Percentiles rank a stretch among this genome's conserved stretches.
Conservation (phyloP, 192 early-diverging fungal species). For the Umbelopsis isabellina region DNA sequence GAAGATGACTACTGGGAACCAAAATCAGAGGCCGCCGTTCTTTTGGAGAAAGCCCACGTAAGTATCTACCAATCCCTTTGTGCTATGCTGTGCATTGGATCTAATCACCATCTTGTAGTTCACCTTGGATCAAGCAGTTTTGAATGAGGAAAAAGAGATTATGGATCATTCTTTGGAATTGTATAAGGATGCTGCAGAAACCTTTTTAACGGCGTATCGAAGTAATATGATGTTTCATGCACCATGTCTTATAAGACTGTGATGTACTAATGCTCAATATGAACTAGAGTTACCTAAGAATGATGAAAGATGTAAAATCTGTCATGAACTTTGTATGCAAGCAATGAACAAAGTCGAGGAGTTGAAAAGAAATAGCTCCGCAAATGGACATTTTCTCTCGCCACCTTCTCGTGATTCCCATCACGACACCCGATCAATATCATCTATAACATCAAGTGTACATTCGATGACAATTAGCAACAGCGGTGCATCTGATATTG, state of each 20-base stretch:
- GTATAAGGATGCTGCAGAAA: conserved; percentile 52
- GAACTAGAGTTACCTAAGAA: neutral
- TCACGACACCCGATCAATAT: neutral
- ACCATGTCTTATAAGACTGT: neutral
- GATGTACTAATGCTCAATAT: neutral
- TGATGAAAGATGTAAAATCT: conserved; percentile 13
- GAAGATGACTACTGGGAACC: conserved; percentile 10
- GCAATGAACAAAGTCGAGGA: conserved; percentile 48
- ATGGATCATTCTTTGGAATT: conserved; percentile 52
- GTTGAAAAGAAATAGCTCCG: conserved; percentile 40
- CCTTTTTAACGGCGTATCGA: conserved; percentile 50
- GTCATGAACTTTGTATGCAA: conserved; percentile 34
- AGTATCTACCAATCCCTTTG: neutral
- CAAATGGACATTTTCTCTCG: neutral
- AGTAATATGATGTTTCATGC: conserved; percentile 30
- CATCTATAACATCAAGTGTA: neutral
- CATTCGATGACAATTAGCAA: neutral
- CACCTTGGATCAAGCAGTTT: conserved; percentile 26
- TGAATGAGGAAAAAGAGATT: conserved; percentile 43
- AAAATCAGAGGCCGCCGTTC: conserved; percentile 2
- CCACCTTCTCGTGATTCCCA: neutral
- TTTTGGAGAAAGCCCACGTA: conserved; percentile 35
- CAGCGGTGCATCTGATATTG: neutral
- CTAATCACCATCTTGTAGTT: conserved; percentile 21
- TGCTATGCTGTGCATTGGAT: neutral